Evolutionary conservation across 208 protist genomes (phyloP).

Genomic region (Leptomonas seymouri): DNA sequence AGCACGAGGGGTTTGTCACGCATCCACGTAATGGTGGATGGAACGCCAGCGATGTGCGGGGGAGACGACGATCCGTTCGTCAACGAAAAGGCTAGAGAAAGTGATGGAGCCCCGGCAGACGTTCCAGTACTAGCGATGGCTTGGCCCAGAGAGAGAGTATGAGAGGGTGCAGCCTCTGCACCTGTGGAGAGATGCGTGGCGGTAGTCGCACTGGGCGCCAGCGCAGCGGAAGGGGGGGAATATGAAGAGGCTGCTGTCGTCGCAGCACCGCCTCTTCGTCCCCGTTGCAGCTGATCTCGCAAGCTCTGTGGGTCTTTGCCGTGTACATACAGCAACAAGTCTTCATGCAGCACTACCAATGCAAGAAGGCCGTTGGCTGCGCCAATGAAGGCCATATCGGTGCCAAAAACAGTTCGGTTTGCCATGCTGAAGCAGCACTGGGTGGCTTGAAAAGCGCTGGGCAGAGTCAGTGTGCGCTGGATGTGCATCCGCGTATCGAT

Average conservation of each 20-base stretch:
- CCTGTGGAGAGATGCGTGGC: neutral
- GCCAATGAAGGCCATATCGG: constrained; percentile 71
- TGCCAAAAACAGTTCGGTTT: constrained; percentile 67
- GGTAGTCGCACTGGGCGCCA: too few relatives aligned
- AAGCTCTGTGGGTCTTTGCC: constrained; percentile 43
- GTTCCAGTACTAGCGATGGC: too few relatives aligned
- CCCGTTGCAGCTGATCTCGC: constrained; percentile 24
- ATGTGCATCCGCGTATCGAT: constrained; percentile 40
- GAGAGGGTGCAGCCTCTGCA: neutral
- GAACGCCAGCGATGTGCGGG: constrained; percentile 8
- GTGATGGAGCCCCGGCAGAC: too few relatives aligned
- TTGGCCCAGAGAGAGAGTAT: neutral
- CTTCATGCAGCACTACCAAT: constrained; percentile 47
- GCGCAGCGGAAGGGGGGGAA: neutral
- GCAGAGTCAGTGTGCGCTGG: constrained; percentile 53
- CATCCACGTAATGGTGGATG: constrained; percentile 89
- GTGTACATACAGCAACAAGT: constrained; percentile 48
- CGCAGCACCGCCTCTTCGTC: constrained; percentile 13
- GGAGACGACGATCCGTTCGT: too few relatives aligned
- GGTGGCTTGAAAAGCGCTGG: constrained; percentile 51
- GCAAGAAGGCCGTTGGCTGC: constrained; percentile 59
- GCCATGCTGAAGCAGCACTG: constrained; percentile 75
- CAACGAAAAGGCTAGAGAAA: neutral
- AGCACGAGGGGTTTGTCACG: constrained; percentile 77
- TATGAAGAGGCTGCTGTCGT: neutral